Base-by-base conservation (phyloP, 257 asterid genomes). In the Euphrasia confusa region DNA sequence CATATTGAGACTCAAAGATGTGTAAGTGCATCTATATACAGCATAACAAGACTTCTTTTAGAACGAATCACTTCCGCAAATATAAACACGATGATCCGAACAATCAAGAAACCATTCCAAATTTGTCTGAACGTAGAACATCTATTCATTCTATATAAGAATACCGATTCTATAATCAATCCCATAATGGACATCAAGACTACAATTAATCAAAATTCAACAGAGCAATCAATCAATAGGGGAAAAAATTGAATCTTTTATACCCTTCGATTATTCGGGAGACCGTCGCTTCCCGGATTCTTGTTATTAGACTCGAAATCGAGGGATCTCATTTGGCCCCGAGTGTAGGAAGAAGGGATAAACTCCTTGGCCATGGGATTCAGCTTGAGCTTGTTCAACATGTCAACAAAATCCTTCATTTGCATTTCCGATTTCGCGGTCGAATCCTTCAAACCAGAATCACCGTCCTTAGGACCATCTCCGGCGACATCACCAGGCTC, bases 311-410 rank as follows among this genome's bases (percentile, higher is more conserved):
- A 74, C 63, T 68, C 76, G 73, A 86, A 79, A 73, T 65, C 65
- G 54, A 28, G 69, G 60, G 70, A 59, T 58, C 73, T 77, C 69
- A 71, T 73, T 62, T 81, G 87, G 66, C 76, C 80, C 42, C 81
- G 86, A 68, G 74, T 11, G 71, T 74, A 75, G 44, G 84, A 79
- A 27, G 94, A 84, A 68, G 97, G 97, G 65, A 87, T 69, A 37
- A 89, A 89, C 82, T 89, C 97, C 85, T 87, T 81, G 2, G 97
- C 97, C 75, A 72, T 64, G 55, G 97, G 97, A 81, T 89, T 89
- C 77, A 89, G 59, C 84, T 87, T 85, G 63, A 87, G 76, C 24
- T 78, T 79, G 77, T 87, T 84, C 77, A 87, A 57, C 79, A 87
- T 77, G 52, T 87, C 82, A 54, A 78, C 88, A 64, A 88, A 35